A percentile compares a stretch with the other conserved stretches of the same genome.
phyloP scores from a whole-genome alignment of 306 rosid genomes.

The Glycine latifolia region DNA sequence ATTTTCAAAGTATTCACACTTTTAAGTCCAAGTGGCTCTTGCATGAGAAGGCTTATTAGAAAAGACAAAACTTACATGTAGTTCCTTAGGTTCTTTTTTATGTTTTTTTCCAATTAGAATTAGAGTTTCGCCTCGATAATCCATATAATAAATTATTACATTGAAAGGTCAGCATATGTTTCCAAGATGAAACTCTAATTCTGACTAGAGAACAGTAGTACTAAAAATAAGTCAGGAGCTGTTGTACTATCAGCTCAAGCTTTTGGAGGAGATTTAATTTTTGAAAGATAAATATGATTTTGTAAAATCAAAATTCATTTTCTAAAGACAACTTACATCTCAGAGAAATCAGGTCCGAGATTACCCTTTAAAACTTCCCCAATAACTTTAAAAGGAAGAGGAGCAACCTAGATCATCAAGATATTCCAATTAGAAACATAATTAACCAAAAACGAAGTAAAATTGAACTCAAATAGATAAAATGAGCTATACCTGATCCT shows the following conservation, averaged over 20 bases:
- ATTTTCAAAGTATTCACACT: neutral
- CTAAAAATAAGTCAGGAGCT: too few relatives aligned
- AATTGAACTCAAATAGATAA: slow-evolving; percentile 13
- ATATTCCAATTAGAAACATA: slow-evolving; percentile 44
- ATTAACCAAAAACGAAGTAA: slow-evolving; percentile 17
- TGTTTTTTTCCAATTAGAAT: too few relatives aligned
- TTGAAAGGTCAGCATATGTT: too few relatives aligned
- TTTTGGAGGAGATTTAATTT: neutral
- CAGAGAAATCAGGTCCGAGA: slow-evolving; percentile 70
- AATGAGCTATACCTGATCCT: slow-evolving; percentile 70
- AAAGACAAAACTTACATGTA: too few relatives aligned
- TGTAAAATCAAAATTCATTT: slow-evolving; percentile 32
- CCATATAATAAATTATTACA: too few relatives aligned
- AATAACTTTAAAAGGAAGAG: slow-evolving; percentile 71
- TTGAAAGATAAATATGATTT: neutral
- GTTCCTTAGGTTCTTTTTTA: too few relatives aligned
- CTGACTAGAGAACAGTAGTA: too few relatives aligned
- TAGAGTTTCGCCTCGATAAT: too few relatives aligned
- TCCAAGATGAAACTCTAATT: too few relatives aligned
- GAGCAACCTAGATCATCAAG: slow-evolving; percentile 71
- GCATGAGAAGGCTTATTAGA: neutral
- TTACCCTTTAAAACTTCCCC: slow-evolving; percentile 62
- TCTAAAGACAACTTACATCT: slow-evolving; percentile 64
- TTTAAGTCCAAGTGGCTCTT: neutral
- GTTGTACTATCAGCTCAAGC: neutral